Evolutionary conservation across 2,329 filamentous ascomycete species (phyloP).

Genomic region (Alternaria hordeiaustralica): DNA sequence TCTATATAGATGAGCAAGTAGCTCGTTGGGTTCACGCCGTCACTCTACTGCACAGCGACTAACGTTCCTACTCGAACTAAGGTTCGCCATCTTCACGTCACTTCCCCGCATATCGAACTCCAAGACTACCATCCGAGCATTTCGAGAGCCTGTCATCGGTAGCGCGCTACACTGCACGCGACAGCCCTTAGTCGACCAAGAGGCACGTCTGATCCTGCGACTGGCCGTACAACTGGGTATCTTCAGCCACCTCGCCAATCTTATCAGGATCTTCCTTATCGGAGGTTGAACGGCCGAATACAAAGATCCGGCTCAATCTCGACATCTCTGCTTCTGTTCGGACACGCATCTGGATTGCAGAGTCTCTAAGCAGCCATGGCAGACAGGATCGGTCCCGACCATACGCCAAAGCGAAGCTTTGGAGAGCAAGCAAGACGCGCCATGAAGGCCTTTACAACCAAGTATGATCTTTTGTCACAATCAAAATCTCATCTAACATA

Average conservation of each 20-base stretch:
- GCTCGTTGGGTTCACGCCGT: constrained; percentile 3
- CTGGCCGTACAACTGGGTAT: constrained; percentile 19
- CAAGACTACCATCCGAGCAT: constrained; percentile 15
- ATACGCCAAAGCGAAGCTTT: constrained; percentile 49
- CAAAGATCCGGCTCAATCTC: neutral
- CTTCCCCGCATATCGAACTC: constrained; percentile 28
- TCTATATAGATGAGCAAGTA: constrained; percentile 18
- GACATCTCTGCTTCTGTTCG: neutral
- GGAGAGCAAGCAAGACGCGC: constrained; percentile 51
- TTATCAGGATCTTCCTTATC: constrained; percentile 30
- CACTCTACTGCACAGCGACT: constrained; percentile 12
- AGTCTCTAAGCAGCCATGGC: constrained; percentile 18
- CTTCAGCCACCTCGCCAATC: constrained; percentile 25
- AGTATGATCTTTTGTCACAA: constrained; percentile 36
- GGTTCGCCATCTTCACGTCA: constrained; percentile 15
- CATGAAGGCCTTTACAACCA: constrained; percentile 57
- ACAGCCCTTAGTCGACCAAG: constrained; percentile 4
- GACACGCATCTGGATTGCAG: neutral
- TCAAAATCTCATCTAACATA: neutral
- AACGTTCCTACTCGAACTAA: constrained; percentile 1
- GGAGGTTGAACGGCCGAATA: neutral
- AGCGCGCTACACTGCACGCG: constrained; percentile 17
- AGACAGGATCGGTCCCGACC: constrained; percentile 55
- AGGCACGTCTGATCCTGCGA: neutral
- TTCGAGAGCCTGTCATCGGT: constrained; percentile 17